A percentile compares a stretch with the other conserved stretches of the same genome.
Evolutionary conservation across 129 eudicot genomes (phyloP).

Genomic region (Flaveria ramosissima): DNA sequence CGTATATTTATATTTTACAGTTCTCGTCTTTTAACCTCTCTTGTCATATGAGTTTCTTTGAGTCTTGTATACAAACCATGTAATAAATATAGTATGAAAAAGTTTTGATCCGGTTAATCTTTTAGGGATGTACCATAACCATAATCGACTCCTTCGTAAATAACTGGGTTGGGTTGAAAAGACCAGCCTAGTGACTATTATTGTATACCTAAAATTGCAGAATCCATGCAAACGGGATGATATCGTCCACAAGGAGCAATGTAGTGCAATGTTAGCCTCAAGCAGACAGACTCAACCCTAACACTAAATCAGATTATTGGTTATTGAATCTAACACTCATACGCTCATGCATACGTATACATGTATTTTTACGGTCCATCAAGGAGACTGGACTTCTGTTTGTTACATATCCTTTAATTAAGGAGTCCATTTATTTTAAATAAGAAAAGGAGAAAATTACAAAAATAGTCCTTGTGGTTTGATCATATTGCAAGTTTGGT

Average conservation of each 20-base stretch:
- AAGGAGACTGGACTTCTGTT: background rate
- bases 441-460: too few relatives aligned
- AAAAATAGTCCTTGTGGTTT: too few relatives aligned
- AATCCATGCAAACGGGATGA: background rate
- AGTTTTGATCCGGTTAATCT: background rate
- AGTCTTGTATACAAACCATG: constrained; percentile 31
- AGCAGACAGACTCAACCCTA: background rate
- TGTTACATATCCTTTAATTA: background rate
- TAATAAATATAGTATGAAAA: constrained; percentile 22
- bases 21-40: background rate
- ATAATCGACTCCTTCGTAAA: background rate
- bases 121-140: background rate
- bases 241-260: background rate
- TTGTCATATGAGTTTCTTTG: constrained; percentile 22
- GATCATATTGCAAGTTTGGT: too few relatives aligned
- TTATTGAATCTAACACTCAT: background rate
- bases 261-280: background rate
- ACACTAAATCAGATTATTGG: background rate
- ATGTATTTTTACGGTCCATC: background rate
- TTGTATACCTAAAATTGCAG: background rate
- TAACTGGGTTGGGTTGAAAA: background rate
- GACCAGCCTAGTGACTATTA: background rate
- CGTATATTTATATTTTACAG: constrained; percentile 16
- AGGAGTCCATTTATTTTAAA: background rate
- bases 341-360: background rate